Percentiles rank a stretch among this genome's conserved stretches.
Conservation (phyloP, 305 asterid genomes). For the Striga hermonthica region DNA sequence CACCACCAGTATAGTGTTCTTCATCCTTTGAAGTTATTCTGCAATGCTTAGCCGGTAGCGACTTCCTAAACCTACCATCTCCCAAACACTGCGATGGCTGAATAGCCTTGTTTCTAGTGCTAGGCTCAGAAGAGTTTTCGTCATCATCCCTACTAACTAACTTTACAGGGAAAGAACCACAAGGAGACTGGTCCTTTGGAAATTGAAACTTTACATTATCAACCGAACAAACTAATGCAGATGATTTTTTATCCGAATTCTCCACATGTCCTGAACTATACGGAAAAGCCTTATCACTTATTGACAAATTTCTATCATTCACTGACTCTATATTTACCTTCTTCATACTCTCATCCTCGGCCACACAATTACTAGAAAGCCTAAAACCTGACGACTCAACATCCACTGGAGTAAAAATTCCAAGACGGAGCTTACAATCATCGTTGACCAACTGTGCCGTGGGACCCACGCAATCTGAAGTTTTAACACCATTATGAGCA, state of each 20-base stretch:
- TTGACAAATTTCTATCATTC: conserved; percentile 43
- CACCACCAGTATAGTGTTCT: conserved; percentile 42
- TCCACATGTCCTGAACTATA: conserved; percentile 31
- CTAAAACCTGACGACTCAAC: conserved; percentile 49
- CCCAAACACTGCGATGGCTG: conserved; percentile 37
- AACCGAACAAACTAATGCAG: conserved; percentile 52
- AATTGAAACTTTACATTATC: conserved; percentile 59
- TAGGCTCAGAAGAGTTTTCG: conserved; percentile 54
- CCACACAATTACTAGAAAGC: conserved; percentile 42
- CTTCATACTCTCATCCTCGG: conserved; percentile 49
- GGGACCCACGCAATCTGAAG: conserved; percentile 58
- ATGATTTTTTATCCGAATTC: conserved; percentile 38
- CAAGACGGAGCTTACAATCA: conserved; percentile 56
- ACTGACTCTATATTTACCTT: conserved; percentile 41
- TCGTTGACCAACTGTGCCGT: conserved; percentile 48
- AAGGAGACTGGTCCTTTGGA: conserved; percentile 42
- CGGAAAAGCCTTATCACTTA: conserved; percentile 37
- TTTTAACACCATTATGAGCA: conserved; percentile 49
- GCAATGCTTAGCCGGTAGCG: conserved; percentile 46
- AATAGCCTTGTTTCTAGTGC: conserved; percentile 46
- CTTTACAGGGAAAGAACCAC: conserved; percentile 63
- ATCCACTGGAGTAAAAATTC: conserved; percentile 49
- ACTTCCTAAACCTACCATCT: conserved; percentile 45
- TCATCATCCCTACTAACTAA: conserved; percentile 79
- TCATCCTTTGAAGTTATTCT: conserved; percentile 43